Percentiles rank a stretch among this genome's conserved stretches.
phyloP scores from a whole-genome alignment of 345 rosid species.

The Eucalyptus camaldulensis region DNA sequence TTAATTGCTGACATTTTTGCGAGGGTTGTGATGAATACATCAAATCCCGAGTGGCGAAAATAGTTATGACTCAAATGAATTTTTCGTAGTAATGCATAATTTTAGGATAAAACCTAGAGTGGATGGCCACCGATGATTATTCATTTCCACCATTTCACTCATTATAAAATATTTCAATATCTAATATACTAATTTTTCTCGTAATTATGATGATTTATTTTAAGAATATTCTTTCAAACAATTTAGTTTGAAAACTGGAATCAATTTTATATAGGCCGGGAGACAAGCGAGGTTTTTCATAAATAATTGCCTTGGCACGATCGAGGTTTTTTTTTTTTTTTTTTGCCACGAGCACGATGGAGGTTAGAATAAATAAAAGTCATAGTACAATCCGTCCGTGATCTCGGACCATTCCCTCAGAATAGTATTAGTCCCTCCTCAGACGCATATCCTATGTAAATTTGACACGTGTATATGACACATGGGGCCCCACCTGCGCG shows the following conservation, averaged over 20 bases:
- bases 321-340: no score
- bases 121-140: rapidly evolving
- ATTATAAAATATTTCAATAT: background rate
- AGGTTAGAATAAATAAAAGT: background rate
- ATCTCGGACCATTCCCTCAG: background rate
- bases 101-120: rapidly evolving
- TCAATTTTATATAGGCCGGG: background rate
- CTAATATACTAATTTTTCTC: background rate
- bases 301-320: background rate
- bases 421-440: background rate
- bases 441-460: background rate
- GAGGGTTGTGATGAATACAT: background rate
- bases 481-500: background rate
- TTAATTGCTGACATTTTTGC: background rate
- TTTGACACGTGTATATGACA: background rate
- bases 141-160: background rate
- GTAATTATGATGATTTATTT: background rate
- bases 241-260: background rate
- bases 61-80: background rate
- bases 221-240: background rate
- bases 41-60: rapidly evolving
- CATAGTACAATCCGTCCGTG: background rate
- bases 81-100: rapidly evolving
- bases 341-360: no score
- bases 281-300: background rate